A percentile compares a stretch with the other conserved stretches of the same genome.
phyloP scores from a whole-genome alignment of 306 rosid species.

The Glycyrrhiza uralensis region DNA sequence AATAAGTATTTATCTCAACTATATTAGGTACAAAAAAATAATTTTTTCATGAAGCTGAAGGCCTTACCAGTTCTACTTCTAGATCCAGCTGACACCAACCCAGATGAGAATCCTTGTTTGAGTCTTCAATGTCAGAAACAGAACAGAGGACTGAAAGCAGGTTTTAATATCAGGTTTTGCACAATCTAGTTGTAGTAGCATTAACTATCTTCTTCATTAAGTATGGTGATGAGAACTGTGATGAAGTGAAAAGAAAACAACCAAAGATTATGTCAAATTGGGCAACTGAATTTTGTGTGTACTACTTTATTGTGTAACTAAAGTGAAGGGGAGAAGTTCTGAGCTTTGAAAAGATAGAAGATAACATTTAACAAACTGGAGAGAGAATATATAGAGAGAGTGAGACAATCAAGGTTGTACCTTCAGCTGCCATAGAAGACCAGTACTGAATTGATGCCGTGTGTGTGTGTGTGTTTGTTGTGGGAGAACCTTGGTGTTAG shows the following conservation, averaged over 20 bases:
- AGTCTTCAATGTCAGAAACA: constrained; percentile 25
- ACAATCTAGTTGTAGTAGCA: constrained; percentile 28
- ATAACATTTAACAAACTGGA: constrained; percentile 15
- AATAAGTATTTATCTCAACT: not conserved
- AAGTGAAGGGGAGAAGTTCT: constrained; percentile 6
- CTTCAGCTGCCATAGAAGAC: constrained; percentile 48
- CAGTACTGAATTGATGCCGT: constrained; percentile 26
- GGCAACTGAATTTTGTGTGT: constrained; percentile 32
- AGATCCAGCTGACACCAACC: constrained; percentile 29
- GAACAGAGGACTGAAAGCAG: constrained; percentile 29
- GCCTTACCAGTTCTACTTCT: constrained; percentile 39
- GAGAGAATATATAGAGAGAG: constrained; percentile 9
- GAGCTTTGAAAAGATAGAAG: not conserved
- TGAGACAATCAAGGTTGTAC: constrained; percentile 35
- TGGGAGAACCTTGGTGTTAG: constrained; percentile 41
- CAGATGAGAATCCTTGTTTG: constrained; percentile 7
- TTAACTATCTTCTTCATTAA: constrained; percentile 32
- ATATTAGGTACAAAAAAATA: not conserved
- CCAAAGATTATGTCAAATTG: constrained; percentile 46
- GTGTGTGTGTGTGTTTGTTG: constrained; percentile 33
- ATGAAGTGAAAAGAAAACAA: constrained; percentile 26
- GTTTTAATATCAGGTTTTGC: constrained; percentile 26
- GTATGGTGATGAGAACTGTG: constrained; percentile 35
- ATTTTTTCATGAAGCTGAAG: not conserved
- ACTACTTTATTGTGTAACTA: not conserved